phyloP scores from a whole-genome alignment of 2,329 filamentous ascomycete species.

The Thelonectria rubi region DNA sequence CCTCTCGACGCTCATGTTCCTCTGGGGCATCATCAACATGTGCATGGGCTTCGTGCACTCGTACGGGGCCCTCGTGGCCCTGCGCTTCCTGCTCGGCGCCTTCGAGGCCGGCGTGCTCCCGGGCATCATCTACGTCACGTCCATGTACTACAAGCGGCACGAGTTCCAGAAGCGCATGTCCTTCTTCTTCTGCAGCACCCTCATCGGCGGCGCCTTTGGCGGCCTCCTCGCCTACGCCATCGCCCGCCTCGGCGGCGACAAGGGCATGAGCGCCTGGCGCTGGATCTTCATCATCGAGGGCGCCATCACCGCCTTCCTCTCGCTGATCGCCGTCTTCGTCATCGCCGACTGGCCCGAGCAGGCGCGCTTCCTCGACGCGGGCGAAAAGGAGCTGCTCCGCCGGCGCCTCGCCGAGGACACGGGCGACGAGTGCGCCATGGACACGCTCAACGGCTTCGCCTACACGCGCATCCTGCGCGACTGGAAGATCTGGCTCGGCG shows the following conservation, averaged over 20 bases:
- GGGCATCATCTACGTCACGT: constrained; percentile 55
- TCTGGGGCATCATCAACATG: constrained; percentile 52
- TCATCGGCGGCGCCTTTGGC: constrained; percentile 54
- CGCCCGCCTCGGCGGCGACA: constrained; percentile 53
- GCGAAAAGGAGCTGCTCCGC: constrained; percentile 55
- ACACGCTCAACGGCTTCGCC: constrained; percentile 59
- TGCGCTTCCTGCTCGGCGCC: constrained; percentile 52
- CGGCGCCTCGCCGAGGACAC: constrained; percentile 53
- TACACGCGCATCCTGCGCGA: constrained; percentile 57
- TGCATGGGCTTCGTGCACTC: constrained; percentile 51
- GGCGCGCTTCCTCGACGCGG: constrained; percentile 54
- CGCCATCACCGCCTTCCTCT: constrained; percentile 34
- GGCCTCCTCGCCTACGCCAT: constrained; percentile 60
- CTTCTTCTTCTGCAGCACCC: constrained; percentile 54
- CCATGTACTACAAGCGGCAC: constrained; percentile 59
- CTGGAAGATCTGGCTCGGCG: constrained; percentile 56
- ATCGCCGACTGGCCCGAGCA: constrained; percentile 42
- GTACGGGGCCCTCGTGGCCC: constrained; percentile 45
- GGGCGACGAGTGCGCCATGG: constrained; percentile 58
- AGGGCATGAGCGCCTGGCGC: constrained; percentile 56
- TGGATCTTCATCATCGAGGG: constrained; percentile 52
- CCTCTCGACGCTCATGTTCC: constrained; percentile 50
- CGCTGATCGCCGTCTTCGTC: constrained; percentile 36
- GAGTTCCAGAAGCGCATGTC: constrained; percentile 59
- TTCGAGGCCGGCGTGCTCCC: constrained; percentile 51